Evolutionary conservation across 257 asterid species (phyloP).

Genomic region (Gardenia jasminoides): DNA sequence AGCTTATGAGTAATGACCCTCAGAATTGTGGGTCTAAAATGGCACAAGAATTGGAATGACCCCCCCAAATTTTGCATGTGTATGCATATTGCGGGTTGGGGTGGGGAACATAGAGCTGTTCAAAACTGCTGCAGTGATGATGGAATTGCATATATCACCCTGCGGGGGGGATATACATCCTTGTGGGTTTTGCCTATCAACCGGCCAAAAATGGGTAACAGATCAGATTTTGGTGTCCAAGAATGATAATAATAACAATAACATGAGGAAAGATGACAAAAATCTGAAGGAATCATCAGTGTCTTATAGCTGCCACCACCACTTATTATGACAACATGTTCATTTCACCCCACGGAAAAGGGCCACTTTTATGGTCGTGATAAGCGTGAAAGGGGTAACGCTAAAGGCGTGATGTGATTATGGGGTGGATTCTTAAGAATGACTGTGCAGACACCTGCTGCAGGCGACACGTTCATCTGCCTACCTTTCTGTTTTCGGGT

Average conservation of each 20-base stretch:
- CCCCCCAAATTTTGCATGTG: slow-evolving; percentile 7
- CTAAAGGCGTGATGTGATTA: too few species aligned
- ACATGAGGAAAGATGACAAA: slow-evolving; percentile 12
- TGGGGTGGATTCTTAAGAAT: background rate
- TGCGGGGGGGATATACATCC: too few species aligned
- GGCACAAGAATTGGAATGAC: slow-evolving; percentile 8
- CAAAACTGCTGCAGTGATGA: background rate
- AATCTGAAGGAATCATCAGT: slow-evolving; percentile 12
- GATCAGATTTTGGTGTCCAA: slow-evolving; percentile 14
- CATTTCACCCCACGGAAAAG: background rate
- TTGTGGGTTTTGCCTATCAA: background rate
- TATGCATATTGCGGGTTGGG: background rate
- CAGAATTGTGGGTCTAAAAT: slow-evolving; percentile 8
- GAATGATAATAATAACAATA: background rate
- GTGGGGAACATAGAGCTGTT: background rate
- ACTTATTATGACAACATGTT: background rate
- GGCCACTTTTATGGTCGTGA: background rate
- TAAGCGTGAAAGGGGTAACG: background rate
- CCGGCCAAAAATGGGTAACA: background rate
- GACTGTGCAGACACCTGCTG: background rate
- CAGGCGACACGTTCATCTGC: background rate
- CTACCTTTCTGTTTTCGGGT: background rate
- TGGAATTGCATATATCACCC: background rate
- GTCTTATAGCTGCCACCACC: slow-evolving; percentile 4
- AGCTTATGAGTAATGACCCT: slow-evolving; percentile 2